Conservation (phyloP, 108 stramenopile genomes). For the Pseudonitzschia multistriata region DNA sequence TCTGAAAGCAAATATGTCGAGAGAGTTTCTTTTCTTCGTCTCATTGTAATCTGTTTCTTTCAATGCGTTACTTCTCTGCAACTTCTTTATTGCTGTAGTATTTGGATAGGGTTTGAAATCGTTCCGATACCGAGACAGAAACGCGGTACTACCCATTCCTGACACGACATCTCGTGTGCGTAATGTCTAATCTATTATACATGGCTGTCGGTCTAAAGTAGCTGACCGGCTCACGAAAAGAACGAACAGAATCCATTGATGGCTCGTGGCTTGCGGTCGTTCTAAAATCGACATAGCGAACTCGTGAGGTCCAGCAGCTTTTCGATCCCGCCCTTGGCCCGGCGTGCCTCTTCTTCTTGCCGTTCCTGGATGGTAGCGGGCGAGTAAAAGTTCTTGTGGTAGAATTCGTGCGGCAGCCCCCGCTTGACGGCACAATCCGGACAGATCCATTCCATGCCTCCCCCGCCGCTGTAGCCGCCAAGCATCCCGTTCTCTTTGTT, state of each 20-base stretch:
- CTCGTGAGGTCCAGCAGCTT: conserved; percentile 4
- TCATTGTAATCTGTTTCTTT: too few species aligned
- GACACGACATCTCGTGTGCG: too few species aligned
- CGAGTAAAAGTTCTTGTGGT: conserved; percentile 30
- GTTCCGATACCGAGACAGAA: too few species aligned
- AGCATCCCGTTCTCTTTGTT: background rate
- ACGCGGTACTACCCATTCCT: too few species aligned
- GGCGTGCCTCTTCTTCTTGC: background rate
- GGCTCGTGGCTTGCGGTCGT: background rate
- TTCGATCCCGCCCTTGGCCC: background rate
- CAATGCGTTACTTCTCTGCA: too few species aligned
- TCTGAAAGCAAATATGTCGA: too few species aligned
- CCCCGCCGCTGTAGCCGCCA: background rate
- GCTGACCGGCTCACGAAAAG: background rate
- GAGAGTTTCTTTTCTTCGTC: too few species aligned
- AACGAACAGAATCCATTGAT: background rate
- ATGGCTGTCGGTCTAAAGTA: background rate
- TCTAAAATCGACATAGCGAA: conserved; percentile 8
- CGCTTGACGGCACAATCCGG: conserved; percentile 29
- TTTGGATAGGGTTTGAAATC: too few species aligned
- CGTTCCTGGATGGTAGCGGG: background rate
- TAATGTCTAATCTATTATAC: too few species aligned
- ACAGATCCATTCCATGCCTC: conserved; percentile 34
- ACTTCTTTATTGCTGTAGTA: too few species aligned
- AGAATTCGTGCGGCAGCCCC: conserved; percentile 30